A percentile compares a stretch with the other conserved stretches of the same genome.
Conservation (phyloP, 331 rosid genomes). For the Cucumis variabilis region DNA sequence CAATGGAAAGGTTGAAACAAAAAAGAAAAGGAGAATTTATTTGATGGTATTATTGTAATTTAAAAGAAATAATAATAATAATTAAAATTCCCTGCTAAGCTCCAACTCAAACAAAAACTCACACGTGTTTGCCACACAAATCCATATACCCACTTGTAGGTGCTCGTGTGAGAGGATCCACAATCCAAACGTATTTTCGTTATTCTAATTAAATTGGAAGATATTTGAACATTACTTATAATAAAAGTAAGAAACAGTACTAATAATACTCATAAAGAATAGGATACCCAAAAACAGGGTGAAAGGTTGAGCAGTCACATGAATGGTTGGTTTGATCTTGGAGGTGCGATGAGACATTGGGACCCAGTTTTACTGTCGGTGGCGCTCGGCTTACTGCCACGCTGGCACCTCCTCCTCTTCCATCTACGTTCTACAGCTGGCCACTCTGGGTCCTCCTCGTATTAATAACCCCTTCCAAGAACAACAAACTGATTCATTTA, state of each 20-base stretch:
- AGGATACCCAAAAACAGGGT: no score
- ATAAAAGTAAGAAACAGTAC: neutral
- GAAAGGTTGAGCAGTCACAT: neutral
- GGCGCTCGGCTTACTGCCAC: neutral
- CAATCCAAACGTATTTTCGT: neutral
- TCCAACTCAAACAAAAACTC: neutral
- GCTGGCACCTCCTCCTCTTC: constrained; percentile 6
- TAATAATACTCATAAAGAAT: neutral
- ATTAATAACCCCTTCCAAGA: neutral
- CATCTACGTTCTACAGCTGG: neutral
- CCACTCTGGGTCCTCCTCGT: neutral
- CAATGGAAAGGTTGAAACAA: no score
- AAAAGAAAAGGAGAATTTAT: no score
- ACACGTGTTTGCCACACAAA: neutral
- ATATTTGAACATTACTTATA: neutral
- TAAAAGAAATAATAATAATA: no score
- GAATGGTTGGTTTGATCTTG: neutral
- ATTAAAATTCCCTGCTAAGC: neutral
- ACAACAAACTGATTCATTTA: no score
- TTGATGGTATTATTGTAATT: no score
- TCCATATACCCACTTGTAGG: neutral
- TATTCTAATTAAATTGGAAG: neutral
- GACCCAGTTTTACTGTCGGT: neutral
- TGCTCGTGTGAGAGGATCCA: neutral
- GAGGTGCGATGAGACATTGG: neutral